Evolutionary conservation across 148 eudicot species (phyloP).

Genomic region (Limonium bicolor): DNA sequence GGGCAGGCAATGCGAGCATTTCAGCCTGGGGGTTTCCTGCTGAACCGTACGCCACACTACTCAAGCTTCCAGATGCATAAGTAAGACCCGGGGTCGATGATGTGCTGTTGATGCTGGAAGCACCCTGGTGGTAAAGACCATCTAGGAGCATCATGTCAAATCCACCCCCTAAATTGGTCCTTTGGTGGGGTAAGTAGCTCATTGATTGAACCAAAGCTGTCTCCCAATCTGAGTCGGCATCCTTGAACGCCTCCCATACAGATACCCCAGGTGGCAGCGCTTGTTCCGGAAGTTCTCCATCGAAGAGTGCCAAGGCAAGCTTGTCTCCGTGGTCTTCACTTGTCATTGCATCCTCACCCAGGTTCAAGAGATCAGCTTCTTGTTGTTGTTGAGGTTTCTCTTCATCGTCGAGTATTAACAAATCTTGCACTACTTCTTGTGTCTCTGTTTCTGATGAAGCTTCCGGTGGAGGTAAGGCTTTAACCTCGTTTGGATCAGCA

Average conservation of each 20-base stretch:
- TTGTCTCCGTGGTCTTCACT: slow-evolving; percentile 21
- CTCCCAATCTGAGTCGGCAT: slow-evolving; percentile 59
- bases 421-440: slow-evolving; percentile 6
- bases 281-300: slow-evolving; percentile 2
- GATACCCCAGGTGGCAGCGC: slow-evolving; percentile 1
- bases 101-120: slow-evolving; percentile 13
- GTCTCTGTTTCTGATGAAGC: slow-evolving; percentile 11
- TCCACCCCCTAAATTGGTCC: slow-evolving; percentile 40
- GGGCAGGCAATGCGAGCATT: slow-evolving; percentile 55
- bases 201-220: slow-evolving; percentile 47
- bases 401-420: too few species aligned
- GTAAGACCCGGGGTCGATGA: slow-evolving; percentile 26
- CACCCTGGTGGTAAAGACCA: slow-evolving; percentile 67
- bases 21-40: slow-evolving; percentile 26
- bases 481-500: slow-evolving; percentile 47
- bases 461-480: slow-evolving; percentile 59
- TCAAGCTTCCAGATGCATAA: slow-evolving; percentile 76
- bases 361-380: slow-evolving; percentile 18
- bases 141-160: slow-evolving; percentile 49
- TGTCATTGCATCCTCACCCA: slow-evolving; percentile 19
- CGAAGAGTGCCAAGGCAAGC: slow-evolving; percentile 25
- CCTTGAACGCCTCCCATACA: slow-evolving; percentile 3
- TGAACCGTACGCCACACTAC: slow-evolving; percentile 61
- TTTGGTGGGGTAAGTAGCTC: slow-evolving; percentile 54
- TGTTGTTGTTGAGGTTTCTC: neutral